phyloP scores from a whole-genome alignment of 192 early-diverging fungal species.

The Gamsiella multidivaricata region DNA sequence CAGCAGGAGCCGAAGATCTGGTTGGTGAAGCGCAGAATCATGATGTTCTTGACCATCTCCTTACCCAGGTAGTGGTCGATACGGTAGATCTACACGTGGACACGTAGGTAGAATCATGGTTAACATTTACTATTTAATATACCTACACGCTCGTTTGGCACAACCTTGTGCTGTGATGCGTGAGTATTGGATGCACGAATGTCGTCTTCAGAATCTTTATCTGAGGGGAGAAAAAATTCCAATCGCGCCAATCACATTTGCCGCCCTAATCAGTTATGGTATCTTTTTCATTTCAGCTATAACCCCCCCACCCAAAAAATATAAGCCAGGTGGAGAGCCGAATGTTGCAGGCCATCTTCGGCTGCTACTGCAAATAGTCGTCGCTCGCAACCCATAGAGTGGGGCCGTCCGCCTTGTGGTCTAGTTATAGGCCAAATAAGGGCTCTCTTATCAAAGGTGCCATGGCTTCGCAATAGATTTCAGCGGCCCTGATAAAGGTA shows the following conservation, averaged over 20 bases:
- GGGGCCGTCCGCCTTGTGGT: too few species aligned
- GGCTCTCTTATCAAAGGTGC: too few species aligned
- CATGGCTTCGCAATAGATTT: too few species aligned
- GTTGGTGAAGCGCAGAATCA: slow-evolving; percentile 90
- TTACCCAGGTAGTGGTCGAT: slow-evolving; percentile 98
- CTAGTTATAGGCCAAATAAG: too few species aligned
- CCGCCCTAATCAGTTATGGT: slow-evolving; percentile 41
- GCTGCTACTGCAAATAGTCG: too few species aligned
- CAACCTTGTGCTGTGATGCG: too few species aligned
- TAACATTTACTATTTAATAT: background rate
- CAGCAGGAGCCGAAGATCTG: slow-evolving; percentile 89
- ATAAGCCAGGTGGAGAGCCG: too few species aligned
- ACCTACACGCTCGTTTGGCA: background rate
- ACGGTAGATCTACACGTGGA: slow-evolving; percentile 80
- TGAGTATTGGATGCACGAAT: too few species aligned
- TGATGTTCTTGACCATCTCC: slow-evolving; percentile 97
- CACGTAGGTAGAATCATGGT: background rate
- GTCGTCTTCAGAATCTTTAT: too few species aligned
- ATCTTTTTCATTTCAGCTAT: background rate
- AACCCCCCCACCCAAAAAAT: slow-evolving; percentile 13
- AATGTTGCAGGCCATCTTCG: too few species aligned
- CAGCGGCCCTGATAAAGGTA: too few species aligned
- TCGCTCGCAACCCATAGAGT: too few species aligned
- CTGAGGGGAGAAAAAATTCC: background rate
- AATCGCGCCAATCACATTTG: slow-evolving; percentile 51